Percentiles rank a stretch among this genome's conserved stretches.
phyloP scores from a whole-genome alignment of 805 yeast species.

The Yamadazyma sp. region DNA sequence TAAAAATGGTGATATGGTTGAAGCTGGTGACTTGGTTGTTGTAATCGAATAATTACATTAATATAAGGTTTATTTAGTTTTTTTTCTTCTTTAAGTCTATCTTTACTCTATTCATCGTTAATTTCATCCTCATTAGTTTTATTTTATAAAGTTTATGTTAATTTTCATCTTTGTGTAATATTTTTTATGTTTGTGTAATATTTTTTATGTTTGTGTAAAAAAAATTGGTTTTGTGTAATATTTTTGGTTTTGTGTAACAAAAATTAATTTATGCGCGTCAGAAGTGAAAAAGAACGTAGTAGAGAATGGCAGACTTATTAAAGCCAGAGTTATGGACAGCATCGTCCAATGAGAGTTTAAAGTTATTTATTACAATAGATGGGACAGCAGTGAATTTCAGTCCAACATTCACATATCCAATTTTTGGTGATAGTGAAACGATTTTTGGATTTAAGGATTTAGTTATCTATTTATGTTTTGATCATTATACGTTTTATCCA shows the following conservation, averaged over 20 bases:
- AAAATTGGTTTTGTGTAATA: too few relatives aligned
- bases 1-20: constrained; percentile 92
- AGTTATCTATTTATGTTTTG: constrained; percentile 64
- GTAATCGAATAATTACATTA: constrained; percentile 65
- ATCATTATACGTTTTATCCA: constrained; percentile 71
- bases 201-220: too few relatives aligned
- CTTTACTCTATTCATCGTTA: too few relatives aligned
- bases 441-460: constrained; percentile 81
- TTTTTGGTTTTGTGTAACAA: too few relatives aligned
- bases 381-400: constrained; percentile 59
- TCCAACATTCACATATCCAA: constrained; percentile 87
- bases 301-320: constrained; percentile 24
- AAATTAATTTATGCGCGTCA: too few relatives aligned
- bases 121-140: too few relatives aligned
- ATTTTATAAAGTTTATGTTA: too few relatives aligned
- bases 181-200: too few relatives aligned
- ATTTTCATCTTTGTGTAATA: too few relatives aligned
- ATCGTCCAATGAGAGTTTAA: constrained; percentile 66
- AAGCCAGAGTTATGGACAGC: constrained; percentile 74
- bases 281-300: too few relatives aligned
- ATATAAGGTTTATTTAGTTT: too few relatives aligned
- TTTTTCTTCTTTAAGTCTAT: too few relatives aligned
- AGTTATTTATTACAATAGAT: constrained; percentile 52
- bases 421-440: constrained; percentile 87
- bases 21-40: constrained; percentile 92